Base-by-base conservation (phyloP, 1,284 basidiomycete species). In the Rhodofomes roseus region DNA sequence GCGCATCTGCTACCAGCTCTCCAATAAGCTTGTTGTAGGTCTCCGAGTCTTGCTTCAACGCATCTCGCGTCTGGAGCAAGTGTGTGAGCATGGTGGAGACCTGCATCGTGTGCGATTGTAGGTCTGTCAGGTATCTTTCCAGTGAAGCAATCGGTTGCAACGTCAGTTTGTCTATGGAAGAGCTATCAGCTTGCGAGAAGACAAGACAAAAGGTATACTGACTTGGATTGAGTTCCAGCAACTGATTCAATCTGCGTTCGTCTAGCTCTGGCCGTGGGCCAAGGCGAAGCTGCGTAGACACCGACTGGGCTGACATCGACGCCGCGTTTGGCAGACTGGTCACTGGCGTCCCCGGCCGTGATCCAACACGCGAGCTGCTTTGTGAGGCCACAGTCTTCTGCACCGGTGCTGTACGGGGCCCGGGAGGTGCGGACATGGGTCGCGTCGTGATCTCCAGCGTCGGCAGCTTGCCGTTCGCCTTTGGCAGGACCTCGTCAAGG, bases 401-500 rank as follows among this genome's bases (percentile, higher is more conserved):
- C 18, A 75, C 68, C 40, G 73, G 67, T n/a, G 70, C 71, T 57
- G 79, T 79, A 31, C 81, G 81, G 27, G 81, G 77, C 23, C 80
- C 85, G 25, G 90, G 90, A 23, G 90, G 91, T 22, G 88, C 86
- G 52, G 89, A 92, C 76, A 86, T 80, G 1, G 91, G 89, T 50
- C 91, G 81, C n/a, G 91, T 93, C 34, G 84, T 85, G 60, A 96
- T 92, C 62, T 92, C 85, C 29, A 96, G 77, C 7, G 87, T 83
- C 1, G 93, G 93, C 29, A 95, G 78, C 63, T 87, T 89, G 27
- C 85, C 80, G 60, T 82, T 84, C 25, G 85, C 81, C 54, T 85
- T 86, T 2, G 93, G 92, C 46, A 95, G 76, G 20, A 95, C 86
- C 77, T 97, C 95, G 71, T 97, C 95, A 5, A 96, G 79, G 71